Evolutionary conservation across 345 rosid genomes (phyloP), one percentile per base, ranked within the genome.

Genomic region (Geranium rotundifolium): DNA sequence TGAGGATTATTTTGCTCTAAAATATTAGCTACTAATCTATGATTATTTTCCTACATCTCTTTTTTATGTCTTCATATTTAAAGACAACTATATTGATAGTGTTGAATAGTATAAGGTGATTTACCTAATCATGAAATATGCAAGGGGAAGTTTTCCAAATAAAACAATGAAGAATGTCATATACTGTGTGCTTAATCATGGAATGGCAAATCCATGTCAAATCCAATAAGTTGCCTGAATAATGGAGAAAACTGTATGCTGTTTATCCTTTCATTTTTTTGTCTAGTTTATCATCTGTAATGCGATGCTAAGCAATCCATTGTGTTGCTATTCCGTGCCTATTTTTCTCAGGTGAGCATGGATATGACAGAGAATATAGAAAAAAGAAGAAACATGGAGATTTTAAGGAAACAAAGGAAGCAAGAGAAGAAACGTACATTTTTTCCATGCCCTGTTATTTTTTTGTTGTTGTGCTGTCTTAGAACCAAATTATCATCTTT

Each of bases 401-500:
- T 29, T 41, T 60, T 79, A 62, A 85, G 72, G 78, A 90, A 79
- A 73, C 84, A 84, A 67, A 81, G 83, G 69, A 92, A 83, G 77
- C 86, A 82, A 1, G 97, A 88, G 81, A 93, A 90, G 71, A 90
- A 79, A 82, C 77, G 92, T 86, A 41, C n/a, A 8, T 63, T 23
- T 50, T 23, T 19, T 57, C 61, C 16, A 30, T 18, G 0, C 20
- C 15, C 20, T 50, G n/a, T 16, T 4, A 19, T 16, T 4, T 30
- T 27, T 19, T 17, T 1, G 39, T 20, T 41, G 50, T 14, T 2
- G 0, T 10, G 15, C 17, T 1, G 23, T 14, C 19, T 61, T 59
- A 1, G 12, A 0, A 17, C 0, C n/a, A 41, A 6, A 37, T 20
- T 23, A 4, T 65, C n/a, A 16, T 23, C 5, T 31, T 17, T 58